A percentile compares a stretch with the other conserved stretches of the same genome.
Conservation (phyloP, 1,284 basidiomycete species). For the Apiotrichum veenhuisii region DNA sequence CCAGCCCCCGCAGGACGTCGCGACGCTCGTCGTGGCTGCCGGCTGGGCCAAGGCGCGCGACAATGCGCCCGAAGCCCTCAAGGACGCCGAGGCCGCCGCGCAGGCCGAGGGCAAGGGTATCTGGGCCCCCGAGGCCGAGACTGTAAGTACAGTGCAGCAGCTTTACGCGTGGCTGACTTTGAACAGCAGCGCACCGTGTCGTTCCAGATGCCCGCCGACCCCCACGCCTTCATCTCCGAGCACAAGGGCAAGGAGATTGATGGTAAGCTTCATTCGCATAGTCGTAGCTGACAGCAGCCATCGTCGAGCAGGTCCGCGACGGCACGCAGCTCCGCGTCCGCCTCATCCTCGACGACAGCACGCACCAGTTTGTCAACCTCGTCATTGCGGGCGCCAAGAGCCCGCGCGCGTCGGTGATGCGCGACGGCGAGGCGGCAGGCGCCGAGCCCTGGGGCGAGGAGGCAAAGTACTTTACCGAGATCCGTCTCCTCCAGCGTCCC, state of each 20-base stretch:
- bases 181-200: constrained; percentile 66
- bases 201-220: constrained; percentile 85
- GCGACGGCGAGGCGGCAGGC: constrained; percentile 61
- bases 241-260: constrained; percentile 88
- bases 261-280: constrained; percentile 53
- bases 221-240: constrained; percentile 80
- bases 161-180: neutral
- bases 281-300: constrained; percentile 54
- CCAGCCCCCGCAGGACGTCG: constrained; percentile 60
- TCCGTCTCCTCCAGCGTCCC: constrained; percentile 79
- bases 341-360: constrained; percentile 76
- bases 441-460: constrained; percentile 83
- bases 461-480: constrained; percentile 93
- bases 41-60: constrained; percentile 95
- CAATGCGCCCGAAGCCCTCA: constrained; percentile 59
- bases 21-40: constrained; percentile 70
- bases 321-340: constrained; percentile 86
- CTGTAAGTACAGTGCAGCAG: constrained; percentile 31
- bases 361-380: constrained; percentile 59
- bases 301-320: constrained; percentile 92
- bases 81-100: constrained; percentile 69
- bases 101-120: constrained; percentile 71
- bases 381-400: constrained; percentile 80
- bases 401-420: constrained; percentile 62
- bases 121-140: constrained; percentile 76